Conservation (phyloP, 805 yeast species). For the Saccharomycopsis sp. region DNA sequence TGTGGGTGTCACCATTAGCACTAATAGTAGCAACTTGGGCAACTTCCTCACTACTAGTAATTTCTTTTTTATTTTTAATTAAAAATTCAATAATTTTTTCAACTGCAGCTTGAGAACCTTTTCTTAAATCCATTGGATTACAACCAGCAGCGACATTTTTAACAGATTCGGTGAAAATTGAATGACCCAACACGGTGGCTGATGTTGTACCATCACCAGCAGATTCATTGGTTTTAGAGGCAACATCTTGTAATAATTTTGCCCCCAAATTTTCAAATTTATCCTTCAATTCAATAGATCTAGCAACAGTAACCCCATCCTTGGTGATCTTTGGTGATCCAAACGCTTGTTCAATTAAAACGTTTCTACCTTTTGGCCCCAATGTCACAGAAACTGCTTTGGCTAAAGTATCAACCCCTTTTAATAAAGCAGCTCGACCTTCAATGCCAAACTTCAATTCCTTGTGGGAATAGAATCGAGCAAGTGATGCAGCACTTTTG, state of each 20-base stretch:
- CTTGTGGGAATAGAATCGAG: slow-evolving; percentile 51
- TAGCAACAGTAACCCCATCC: slow-evolving; percentile 98
- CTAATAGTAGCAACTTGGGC: slow-evolving; percentile 98
- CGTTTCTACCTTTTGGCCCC: slow-evolving; percentile 98
- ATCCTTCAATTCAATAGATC: slow-evolving; percentile 72
- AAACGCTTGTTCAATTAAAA: slow-evolving; percentile 90
- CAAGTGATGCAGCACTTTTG: slow-evolving; percentile 10
- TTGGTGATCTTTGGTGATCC: slow-evolving; percentile 98
- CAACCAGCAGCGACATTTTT: slow-evolving; percentile 98
- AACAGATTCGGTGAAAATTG: slow-evolving; percentile 90
- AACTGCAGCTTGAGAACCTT: slow-evolving; percentile 96
- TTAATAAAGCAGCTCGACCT: slow-evolving; percentile 89
- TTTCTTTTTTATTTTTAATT: slow-evolving; percentile 81
- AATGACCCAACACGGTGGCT: slow-evolving; percentile 93
- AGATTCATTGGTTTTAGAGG: slow-evolving; percentile 91
- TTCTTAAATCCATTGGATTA: slow-evolving; percentile 96
- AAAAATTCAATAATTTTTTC: slow-evolving; percentile 84
- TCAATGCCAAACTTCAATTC: slow-evolving; percentile 95
- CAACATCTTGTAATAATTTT: slow-evolving; percentile 90
- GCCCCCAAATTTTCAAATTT: slow-evolving; percentile 97
- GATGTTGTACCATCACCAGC: slow-evolving; percentile 99
- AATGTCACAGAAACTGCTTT: slow-evolving; percentile 94
- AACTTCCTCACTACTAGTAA: slow-evolving; percentile 89
- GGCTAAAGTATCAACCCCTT: slow-evolving; percentile 91
- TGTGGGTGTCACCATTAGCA: slow-evolving; percentile 92